Evolutionary conservation across 2,329 filamentous ascomycete genomes (phyloP).

Genomic region (Didymella segeticola): DNA sequence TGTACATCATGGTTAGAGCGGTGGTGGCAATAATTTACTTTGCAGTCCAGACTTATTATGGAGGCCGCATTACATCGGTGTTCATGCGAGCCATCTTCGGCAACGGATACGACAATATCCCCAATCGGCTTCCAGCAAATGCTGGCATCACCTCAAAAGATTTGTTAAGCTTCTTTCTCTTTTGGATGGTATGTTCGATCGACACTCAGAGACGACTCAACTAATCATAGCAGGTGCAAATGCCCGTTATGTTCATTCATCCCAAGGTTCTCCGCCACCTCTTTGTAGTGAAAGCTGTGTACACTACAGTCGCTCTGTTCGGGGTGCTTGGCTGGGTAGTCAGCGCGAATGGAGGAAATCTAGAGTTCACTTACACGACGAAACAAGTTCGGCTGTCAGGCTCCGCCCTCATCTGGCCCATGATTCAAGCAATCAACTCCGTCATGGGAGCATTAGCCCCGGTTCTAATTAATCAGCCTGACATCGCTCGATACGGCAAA

Average conservation of each 20-base stretch:
- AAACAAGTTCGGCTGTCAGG: conserved; percentile 24
- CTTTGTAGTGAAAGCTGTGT: conserved; percentile 28
- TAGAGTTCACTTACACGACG: conserved; percentile 28
- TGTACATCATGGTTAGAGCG: conserved; percentile 28
- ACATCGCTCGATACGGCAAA: conserved; percentile 32
- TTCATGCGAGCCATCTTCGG: conserved; percentile 31
- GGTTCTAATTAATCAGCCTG: conserved; percentile 28
- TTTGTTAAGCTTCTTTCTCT: conserved; percentile 39
- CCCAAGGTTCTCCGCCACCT: conserved; percentile 31
- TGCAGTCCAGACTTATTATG: conserved; percentile 29
- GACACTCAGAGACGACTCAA: not conserved
- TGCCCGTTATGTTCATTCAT: conserved; percentile 38
- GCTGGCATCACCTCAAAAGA: conserved; percentile 49
- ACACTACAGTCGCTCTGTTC: conserved; percentile 22
- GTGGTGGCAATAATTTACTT: conserved; percentile 30
- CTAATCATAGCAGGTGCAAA: conserved; percentile 23
- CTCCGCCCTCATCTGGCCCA: conserved; percentile 26
- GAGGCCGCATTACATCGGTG: conserved; percentile 27
- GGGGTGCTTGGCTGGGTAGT: conserved; percentile 28
- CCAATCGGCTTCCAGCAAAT: conserved; percentile 54
- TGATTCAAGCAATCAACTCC: conserved; percentile 30
- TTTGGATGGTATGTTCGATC: conserved; percentile 23
- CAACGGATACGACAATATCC: conserved; percentile 40
- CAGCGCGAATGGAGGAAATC: conserved; percentile 31
- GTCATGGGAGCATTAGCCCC: conserved; percentile 30